phyloP scores from a whole-genome alignment of 495 filamentous ascomycete genomes.

The Aspergillus conjunctus region DNA sequence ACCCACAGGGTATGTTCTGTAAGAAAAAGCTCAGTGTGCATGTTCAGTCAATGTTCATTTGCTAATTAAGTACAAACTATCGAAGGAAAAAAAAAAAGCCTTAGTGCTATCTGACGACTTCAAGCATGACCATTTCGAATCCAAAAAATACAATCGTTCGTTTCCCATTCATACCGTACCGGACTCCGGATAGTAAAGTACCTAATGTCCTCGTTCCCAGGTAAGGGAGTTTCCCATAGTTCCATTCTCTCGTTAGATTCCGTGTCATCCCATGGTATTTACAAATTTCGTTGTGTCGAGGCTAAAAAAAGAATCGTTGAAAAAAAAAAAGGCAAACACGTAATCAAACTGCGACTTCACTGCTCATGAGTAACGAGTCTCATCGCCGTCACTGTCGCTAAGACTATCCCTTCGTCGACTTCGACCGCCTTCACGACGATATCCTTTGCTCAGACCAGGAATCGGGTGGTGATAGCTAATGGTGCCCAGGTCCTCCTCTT shows the following conservation, averaged over 20 bases:
- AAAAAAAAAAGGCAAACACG: slow-evolving; percentile 3
- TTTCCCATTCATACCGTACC: slow-evolving; percentile 4
- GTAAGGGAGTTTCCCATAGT: slow-evolving; percentile 3
- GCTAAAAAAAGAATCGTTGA: slow-evolving; percentile 10
- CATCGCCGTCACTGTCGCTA: slow-evolving; percentile 55
- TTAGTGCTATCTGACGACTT: neutral
- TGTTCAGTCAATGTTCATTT: neutral
- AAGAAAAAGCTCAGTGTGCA: no score
- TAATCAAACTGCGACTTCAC: neutral
- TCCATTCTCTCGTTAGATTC: slow-evolving; percentile 6
- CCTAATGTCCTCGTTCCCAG: neutral
- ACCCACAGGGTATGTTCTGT: no score
- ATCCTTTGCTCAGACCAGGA: slow-evolving; percentile 65
- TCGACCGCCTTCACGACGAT: slow-evolving; percentile 46
- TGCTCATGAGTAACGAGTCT: slow-evolving; percentile 33
- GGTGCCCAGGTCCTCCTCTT: slow-evolving; percentile 67
- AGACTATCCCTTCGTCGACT: slow-evolving; percentile 50
- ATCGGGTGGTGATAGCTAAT: slow-evolving; percentile 81
- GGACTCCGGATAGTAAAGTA: neutral
- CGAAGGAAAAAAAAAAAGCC: neutral
- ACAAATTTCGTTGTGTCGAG: neutral
- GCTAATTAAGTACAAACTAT: neutral
- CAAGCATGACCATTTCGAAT: slow-evolving; percentile 2
- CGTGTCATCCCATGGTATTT: slow-evolving; percentile 3
- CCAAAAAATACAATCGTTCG: neutral